These are phyloP conservation scores for Rhizopogon roseolus DNA, from an alignment of 768 basidiomycete genomes.

Conservation along the genomic window DNA sequence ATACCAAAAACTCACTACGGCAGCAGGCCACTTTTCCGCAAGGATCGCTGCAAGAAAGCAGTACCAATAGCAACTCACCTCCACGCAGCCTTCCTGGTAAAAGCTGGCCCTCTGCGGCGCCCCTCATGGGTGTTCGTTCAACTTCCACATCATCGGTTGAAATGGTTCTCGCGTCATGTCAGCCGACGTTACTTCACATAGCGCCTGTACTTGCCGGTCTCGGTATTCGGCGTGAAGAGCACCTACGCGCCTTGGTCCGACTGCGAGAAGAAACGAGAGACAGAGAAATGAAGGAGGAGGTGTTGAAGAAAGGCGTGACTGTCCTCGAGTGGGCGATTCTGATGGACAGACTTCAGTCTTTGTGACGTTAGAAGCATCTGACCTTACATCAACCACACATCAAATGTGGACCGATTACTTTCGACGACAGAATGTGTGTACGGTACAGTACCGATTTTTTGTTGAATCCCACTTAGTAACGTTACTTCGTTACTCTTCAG, in stretches of 20 bases:
- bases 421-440: too few relatives aligned
- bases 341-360: conserved; percentile 53
- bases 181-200: conserved; percentile 63
- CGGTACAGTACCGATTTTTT: too few relatives aligned
- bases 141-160: conserved; percentile 42
- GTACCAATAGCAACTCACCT: conserved; percentile 18
- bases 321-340: conserved; percentile 79
- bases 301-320: conserved; percentile 61
- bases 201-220: conserved; percentile 50
- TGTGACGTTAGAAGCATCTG: conserved; percentile 10
- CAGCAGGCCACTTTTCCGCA: not conserved
- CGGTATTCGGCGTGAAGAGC: conserved; percentile 56
- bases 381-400: too few relatives aligned
- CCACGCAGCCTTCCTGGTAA: conserved; percentile 9
- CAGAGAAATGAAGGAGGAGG: conserved; percentile 65
- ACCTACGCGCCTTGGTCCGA: conserved; percentile 56
- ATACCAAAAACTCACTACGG: conserved; percentile 16
- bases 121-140: conserved; percentile 20
- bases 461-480: too few relatives aligned
- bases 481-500: too few relatives aligned
- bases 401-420: too few relatives aligned
- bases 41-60: conserved; percentile 10
- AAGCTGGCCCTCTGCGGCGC: conserved; percentile 7
- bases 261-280: conserved; percentile 65
- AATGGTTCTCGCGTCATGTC: conserved; percentile 52